A percentile compares a stretch with the other conserved stretches of the same genome.
Evolutionary conservation across 2,329 filamentous ascomycete genomes (phyloP).

Genomic region (Phyllosticta citrichinensis): DNA sequence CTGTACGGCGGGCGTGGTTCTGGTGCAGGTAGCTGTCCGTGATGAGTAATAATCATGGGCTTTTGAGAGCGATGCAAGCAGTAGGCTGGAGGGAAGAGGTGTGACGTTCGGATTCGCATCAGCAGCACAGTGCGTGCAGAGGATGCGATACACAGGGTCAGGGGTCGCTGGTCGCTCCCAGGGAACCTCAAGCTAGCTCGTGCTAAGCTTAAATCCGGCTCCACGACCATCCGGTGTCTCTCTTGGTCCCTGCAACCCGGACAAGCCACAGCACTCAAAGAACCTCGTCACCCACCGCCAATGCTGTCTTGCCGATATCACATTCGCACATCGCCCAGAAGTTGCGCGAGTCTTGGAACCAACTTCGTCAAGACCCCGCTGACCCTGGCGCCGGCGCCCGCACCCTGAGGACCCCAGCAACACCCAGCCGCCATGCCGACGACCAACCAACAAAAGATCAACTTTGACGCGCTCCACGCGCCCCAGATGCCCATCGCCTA

Average conservation of each 20-base stretch:
- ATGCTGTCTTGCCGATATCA: background rate
- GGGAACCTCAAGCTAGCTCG: too few relatives aligned
- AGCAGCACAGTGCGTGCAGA: too few relatives aligned
- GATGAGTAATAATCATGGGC: too few relatives aligned
- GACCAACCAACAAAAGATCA: conserved; percentile 2
- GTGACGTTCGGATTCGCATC: too few relatives aligned
- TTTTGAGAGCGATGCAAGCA: too few relatives aligned
- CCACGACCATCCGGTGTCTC: background rate
- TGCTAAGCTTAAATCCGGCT: background rate
- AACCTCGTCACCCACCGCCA: background rate
- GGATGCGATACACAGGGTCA: too few relatives aligned
- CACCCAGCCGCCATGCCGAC: background rate
- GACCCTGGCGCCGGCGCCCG: conserved; percentile 1
- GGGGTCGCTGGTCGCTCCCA: too few relatives aligned
- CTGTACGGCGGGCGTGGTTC: background rate
- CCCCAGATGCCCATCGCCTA: conserved; percentile 7
- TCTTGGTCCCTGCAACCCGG: background rate
- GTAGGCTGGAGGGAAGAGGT: too few relatives aligned
- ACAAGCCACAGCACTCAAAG: background rate
- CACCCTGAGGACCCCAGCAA: background rate
- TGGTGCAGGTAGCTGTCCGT: too few relatives aligned
- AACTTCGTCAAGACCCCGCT: background rate
- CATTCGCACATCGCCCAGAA: background rate
- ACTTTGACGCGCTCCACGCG: background rate
- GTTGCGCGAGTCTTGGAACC: background rate